Evolutionary conservation across 805 yeast species (phyloP), one percentile per base, ranked within the genome.

Genomic region (Saccharomyces jurei): DNA sequence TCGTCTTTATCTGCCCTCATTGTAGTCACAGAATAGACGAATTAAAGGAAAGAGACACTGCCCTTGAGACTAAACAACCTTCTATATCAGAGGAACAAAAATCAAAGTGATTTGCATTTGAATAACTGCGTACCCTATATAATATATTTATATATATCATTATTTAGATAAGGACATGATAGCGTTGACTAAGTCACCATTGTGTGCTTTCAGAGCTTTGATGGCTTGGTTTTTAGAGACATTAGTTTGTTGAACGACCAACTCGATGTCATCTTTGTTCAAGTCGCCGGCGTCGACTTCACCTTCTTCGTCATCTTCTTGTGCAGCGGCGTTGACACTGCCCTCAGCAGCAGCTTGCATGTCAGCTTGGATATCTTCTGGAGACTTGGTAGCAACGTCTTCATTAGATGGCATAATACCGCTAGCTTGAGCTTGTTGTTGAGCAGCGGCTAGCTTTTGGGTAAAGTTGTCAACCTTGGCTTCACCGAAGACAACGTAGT

Each of bases 401-500:
- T 72, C 72, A 56, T 72, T 71, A 56, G 77, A 74, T 56, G 74
- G 74, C 54, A 73, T 76, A 52, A 70, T 74, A 59, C 73, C 74
- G 52, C 71, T 75, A 55, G 79, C 80, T 63, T 75, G 75, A 59
- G 80, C 81, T 64, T 80, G 79, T 61, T 81, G 83, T 74, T 84
- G 87, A 62, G 88, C 88, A 70, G 87, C 87, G 73, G 85, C 87
- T 75, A 87, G 81, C 81, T 90, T 85, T 77, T 88, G 84, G 77
- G 85, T 83, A 76, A 90, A 78, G 80, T 92, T 96, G 76, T 92
- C 97, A 65, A 88, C 87, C 82, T 89, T 88, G 72, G 97, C 96
- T 78, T 91, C 97, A 78, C 99, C 99, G 69, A 92, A 91, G 64
- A 92, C 97, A 67, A 92, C 85, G 81, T 87, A 94, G 66, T 96